Conservation (phyloP, 108 stramenopile genomes). For the Parietichytrium sp. region DNA sequence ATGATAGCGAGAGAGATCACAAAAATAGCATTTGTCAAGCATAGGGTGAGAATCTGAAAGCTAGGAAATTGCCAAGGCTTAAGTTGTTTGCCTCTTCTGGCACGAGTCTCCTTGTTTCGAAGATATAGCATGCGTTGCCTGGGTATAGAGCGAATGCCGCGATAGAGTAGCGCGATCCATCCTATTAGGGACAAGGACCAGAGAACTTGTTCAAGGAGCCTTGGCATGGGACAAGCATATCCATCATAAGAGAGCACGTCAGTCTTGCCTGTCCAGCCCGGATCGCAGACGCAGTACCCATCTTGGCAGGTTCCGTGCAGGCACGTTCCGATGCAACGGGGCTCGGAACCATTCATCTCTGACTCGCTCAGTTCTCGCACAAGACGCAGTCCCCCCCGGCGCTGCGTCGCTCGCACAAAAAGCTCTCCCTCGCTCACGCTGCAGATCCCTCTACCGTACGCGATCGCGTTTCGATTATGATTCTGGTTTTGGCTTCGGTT, state of each 20-base stretch:
- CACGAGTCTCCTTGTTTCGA: background rate
- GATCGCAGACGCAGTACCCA: background rate
- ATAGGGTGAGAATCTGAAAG: background rate
- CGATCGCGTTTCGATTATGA: no score
- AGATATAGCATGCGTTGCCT: background rate
- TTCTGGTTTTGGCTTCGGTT: no score
- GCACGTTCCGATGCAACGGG: background rate
- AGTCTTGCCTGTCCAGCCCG: conserved; percentile 28
- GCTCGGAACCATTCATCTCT: no score
- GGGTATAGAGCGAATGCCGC: background rate
- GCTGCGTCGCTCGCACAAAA: no score
- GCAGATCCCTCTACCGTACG: no score
- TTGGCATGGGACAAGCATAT: background rate
- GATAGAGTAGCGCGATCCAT: background rate
- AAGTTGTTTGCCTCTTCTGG: background rate
- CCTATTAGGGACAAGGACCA: background rate
- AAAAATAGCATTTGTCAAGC: background rate
- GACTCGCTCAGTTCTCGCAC: no score
- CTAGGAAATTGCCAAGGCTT: background rate
- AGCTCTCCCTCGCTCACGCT: no score
- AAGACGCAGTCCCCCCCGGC: no score
- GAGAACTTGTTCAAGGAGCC: background rate
- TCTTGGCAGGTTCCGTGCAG: background rate
- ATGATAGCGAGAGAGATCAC: background rate
- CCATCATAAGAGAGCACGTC: conserved; percentile 28